Base-by-base conservation (phyloP, 257 asterid genomes). In the Solanum boliviense region DNA sequence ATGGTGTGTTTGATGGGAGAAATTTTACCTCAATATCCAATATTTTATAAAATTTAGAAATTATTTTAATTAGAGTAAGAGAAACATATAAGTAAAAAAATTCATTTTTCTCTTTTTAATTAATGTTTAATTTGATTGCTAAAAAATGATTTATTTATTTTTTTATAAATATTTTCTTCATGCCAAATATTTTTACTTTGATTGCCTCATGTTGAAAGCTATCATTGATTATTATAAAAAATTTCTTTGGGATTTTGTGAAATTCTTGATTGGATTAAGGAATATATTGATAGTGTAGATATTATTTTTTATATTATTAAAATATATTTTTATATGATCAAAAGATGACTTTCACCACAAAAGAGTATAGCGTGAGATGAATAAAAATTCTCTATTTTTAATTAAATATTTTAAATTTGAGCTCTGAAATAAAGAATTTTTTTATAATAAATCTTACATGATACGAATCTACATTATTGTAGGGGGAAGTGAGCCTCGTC, bases 401-500 rank as follows among this genome's bases (percentile, higher is more conserved):
- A 9, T 5, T 0, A 1, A 0, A 25, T 5, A n/a, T 65, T 65
- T 65, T 0, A 1, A 9, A 0, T 60, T 60, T 9, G 3, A 0
- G 10, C 12, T 8, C 0, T 21, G 0, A 58, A 58, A 58, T 0
- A 21, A 7, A 21, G 0, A 7, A 6, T 2, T 0, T 2, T 6
- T 0, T 15, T 15, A 2, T 15, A 60, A 60, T 60, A 0, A 9
- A 60, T 23, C 6, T 60, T 9, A 23, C 0, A 0, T 8, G 13
- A 21, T 5, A 23, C 4, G 2, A 21, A 60, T 60, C 1, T 9
- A 3, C 0, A 60, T 60, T 60, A 60, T 36, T 23, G 56, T 0
- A 96, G 99, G 99, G 85, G 99, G 99, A 32, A 96, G 79, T 87
- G 99, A 96, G 87, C 95, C 99, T 84, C 94, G 98, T 35, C 98